A percentile compares a stretch with the other conserved stretches of the same genome.
phyloP scores from a whole-genome alignment of 768 basidiomycete genomes.

The Pisolithus sp. region DNA sequence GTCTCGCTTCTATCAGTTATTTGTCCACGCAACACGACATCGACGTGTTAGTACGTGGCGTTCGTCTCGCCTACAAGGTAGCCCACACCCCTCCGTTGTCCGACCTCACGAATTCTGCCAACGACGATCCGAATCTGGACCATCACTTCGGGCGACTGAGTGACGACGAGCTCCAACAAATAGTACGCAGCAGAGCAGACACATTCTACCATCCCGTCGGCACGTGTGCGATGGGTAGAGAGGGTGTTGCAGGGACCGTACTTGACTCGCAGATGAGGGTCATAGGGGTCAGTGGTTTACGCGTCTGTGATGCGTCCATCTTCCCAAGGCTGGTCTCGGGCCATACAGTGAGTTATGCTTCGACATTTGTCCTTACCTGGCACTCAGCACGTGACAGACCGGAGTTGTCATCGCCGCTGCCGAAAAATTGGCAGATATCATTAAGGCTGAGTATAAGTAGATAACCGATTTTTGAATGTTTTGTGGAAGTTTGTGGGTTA shows the following conservation, averaged over 20 bases:
- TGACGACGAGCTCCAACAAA: constrained; percentile 30
- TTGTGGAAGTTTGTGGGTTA: no score
- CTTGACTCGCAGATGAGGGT: constrained; percentile 39
- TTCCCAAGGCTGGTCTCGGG: constrained; percentile 38
- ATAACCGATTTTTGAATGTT: no score
- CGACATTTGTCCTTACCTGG: neutral
- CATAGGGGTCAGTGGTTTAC: constrained; percentile 35
- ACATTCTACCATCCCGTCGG: constrained; percentile 42
- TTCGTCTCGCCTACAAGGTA: constrained; percentile 33
- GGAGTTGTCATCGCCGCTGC: constrained; percentile 27
- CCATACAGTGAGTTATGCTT: constrained; percentile 35
- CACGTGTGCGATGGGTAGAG: constrained; percentile 31
- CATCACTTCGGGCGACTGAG: constrained; percentile 29
- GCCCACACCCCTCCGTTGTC: constrained; percentile 34
- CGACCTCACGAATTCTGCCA: constrained; percentile 28
- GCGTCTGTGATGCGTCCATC: constrained; percentile 43
- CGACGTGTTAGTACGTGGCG: constrained; percentile 34
- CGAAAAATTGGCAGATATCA: constrained; percentile 29
- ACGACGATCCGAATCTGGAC: constrained; percentile 28
- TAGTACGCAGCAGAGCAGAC: constrained; percentile 29
- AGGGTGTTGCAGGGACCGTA: constrained; percentile 36
- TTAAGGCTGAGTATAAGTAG: constrained; percentile 21
- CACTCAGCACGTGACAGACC: constrained; percentile 11
- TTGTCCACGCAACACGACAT: constrained; percentile 37
- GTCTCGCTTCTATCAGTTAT: constrained; percentile 27